A percentile compares a stretch with the other conserved stretches of the same genome.
These are phyloP conservation scores for Aspergillus costaricaensis DNA, from an alignment of 2,329 filamentous ascomycete genomes.

Conservation along the genomic window DNA sequence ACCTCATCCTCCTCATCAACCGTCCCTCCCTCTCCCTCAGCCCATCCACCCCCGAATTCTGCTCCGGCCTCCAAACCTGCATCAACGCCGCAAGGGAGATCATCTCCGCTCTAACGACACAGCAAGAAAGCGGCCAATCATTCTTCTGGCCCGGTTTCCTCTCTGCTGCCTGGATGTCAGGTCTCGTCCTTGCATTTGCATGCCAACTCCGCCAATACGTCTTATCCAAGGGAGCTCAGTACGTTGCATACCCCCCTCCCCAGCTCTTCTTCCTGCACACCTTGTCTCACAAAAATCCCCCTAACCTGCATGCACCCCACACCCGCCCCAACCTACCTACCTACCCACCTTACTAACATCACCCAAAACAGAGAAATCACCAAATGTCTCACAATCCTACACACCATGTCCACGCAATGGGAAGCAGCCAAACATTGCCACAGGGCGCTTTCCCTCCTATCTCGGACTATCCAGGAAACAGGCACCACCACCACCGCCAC, in stretches of 20 bases:
- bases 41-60: constrained; percentile 42
- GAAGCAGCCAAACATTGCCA: constrained; percentile 45
- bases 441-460: constrained; percentile 36
- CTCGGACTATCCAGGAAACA: constrained; percentile 31
- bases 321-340: constrained; percentile 3
- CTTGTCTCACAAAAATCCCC: neutral
- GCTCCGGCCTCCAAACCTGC: constrained; percentile 44
- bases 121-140: constrained; percentile 35
- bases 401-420: constrained; percentile 41
- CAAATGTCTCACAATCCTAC: constrained; percentile 35
- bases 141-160: constrained; percentile 45
- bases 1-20: constrained; percentile 43
- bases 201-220: constrained; percentile 45
- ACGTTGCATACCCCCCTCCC: constrained; percentile 13
- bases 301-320: neutral
- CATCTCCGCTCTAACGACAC: constrained; percentile 37
- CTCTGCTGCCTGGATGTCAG: constrained; percentile 46
- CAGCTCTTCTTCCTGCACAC: neutral
- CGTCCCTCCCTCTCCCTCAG: constrained; percentile 43
- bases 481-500: neutral
- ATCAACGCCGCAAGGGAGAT: constrained; percentile 44
- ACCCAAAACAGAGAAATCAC: constrained; percentile 35
- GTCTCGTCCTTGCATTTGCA: constrained; percentile 44
- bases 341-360: neutral
- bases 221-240: constrained; percentile 36